Evolutionary conservation across 345 rosid species (phyloP).

Genomic region (Trapa incisa): DNA sequence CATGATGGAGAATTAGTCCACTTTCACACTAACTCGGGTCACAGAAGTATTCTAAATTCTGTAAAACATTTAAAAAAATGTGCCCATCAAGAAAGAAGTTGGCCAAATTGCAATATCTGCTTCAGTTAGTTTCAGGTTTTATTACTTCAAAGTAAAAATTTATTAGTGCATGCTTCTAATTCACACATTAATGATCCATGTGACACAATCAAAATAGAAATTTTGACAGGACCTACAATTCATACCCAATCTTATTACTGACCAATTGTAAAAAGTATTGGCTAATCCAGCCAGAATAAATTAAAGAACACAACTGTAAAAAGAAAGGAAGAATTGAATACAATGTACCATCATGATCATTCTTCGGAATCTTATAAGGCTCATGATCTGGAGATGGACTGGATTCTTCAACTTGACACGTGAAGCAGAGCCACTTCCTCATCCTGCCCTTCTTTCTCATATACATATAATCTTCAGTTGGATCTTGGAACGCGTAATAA

Average conservation of each 20-base stretch:
- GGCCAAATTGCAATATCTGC: neutral
- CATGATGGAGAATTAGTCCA: neutral
- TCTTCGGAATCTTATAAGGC: constrained; percentile 40
- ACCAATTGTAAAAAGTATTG: too few relatives aligned
- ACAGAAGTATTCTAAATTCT: neutral
- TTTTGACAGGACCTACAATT: neutral
- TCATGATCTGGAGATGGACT: constrained; percentile 48
- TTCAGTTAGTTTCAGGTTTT: neutral
- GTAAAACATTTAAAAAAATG: neutral
- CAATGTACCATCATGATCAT: constrained; percentile 49
- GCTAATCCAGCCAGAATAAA: neutral
- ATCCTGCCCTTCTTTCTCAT: constrained; percentile 66
- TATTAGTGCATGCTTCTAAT: neutral
- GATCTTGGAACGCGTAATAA: constrained; percentile 39
- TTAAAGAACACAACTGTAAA: neutral
- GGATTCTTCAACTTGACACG: constrained; percentile 69
- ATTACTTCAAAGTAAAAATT: neutral
- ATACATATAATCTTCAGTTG: constrained; percentile 33
- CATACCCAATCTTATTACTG: neutral
- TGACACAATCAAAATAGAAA: neutral
- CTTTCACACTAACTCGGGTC: neutral
- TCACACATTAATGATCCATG: neutral
- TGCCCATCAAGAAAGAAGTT: neutral
- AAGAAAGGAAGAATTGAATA: neutral
- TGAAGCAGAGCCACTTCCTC: constrained; percentile 94